Evolutionary conservation across 306 rosid species (phyloP), one percentile per base, ranked within the genome.

Genomic region (Pyrus bretschneideri): DNA sequence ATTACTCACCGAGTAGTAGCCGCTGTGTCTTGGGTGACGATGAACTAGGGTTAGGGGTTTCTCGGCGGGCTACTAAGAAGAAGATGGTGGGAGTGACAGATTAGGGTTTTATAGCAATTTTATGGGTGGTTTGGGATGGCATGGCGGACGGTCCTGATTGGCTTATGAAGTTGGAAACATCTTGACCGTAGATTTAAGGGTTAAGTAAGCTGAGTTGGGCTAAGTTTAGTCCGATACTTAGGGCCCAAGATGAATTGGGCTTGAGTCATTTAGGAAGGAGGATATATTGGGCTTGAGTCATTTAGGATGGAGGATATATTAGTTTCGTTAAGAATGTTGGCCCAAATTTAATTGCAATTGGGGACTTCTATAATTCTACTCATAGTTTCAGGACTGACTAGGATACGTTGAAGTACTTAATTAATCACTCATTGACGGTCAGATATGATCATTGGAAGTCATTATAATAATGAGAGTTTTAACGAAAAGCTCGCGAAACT

Each of bases 101-200:
- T 15, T 63, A 81, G 83, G 89, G 86, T 76, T 88, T 87, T 85
- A 79, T 46, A 14, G 19, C 52, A 46, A 7, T 46, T 59, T 59
- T 17, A 59, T 59, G 18, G 27, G 42, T 4, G 69, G 40, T 17
- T 11, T 0, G 15, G 38, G 44, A 54, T 66, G 65, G 27, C 1
- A 7, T 0, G 45, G 71, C 54, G 7, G 11, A 84, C 85, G 86
- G 81, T 9, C 38, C 0, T 0, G 78, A 84, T 84, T 67, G 5
- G 14, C 14, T 0, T 17, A 9, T 11, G 11, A 3, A 1, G 4
- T 4, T 0, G 4, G 17, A 19, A 4, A 2, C 21, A 57, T 79
- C 59, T n/a, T 17, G 74, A 45, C 83, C 83, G 76, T 84, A 18
- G 61, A 52, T 59, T 10, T 33, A 11, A 13, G 58, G 67, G 76